Conservation (phyloP, 2,329 filamentous ascomycete species). For the Penicillium sp. region DNA sequence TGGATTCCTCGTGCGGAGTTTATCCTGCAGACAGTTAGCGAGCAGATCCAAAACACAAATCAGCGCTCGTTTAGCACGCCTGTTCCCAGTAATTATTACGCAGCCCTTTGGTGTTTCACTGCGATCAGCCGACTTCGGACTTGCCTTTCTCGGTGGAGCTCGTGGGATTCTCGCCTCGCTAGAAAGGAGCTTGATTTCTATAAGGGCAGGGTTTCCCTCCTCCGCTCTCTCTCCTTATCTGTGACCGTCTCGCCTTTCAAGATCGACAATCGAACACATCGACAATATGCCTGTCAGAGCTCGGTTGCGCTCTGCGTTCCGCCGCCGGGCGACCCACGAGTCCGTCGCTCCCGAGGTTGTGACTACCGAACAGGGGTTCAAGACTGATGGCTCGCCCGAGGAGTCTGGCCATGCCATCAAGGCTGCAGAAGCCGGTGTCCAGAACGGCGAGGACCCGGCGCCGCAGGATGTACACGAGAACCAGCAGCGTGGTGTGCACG, state of each 20-base stretch:
- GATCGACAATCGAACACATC: background rate
- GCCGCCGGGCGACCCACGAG: background rate
- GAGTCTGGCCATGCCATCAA: background rate
- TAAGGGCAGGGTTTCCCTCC: background rate
- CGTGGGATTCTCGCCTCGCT: background rate
- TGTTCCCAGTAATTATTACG: background rate
- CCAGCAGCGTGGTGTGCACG: constrained; percentile 44
- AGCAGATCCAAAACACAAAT: background rate
- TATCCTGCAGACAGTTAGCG: background rate
- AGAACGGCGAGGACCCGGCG: background rate
- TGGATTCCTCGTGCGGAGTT: background rate
- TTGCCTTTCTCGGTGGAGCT: background rate
- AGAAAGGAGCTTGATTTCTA: background rate
- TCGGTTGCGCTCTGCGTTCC: constrained; percentile 2
- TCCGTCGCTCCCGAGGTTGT: background rate
- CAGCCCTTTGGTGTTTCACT: background rate
- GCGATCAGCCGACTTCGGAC: background rate
- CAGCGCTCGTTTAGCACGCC: background rate
- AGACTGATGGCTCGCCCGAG: background rate
- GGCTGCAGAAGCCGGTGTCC: background rate
- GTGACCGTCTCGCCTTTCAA: background rate
- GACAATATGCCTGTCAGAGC: background rate
- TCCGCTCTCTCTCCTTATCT: background rate
- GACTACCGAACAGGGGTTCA: background rate
- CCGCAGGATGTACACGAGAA: constrained; percentile 6